A percentile compares a stretch with the other conserved stretches of the same genome.
These are phyloP conservation scores for Raphanus raphanistrum DNA, from an alignment of 345 rosid species.

Conservation along the genomic window DNA sequence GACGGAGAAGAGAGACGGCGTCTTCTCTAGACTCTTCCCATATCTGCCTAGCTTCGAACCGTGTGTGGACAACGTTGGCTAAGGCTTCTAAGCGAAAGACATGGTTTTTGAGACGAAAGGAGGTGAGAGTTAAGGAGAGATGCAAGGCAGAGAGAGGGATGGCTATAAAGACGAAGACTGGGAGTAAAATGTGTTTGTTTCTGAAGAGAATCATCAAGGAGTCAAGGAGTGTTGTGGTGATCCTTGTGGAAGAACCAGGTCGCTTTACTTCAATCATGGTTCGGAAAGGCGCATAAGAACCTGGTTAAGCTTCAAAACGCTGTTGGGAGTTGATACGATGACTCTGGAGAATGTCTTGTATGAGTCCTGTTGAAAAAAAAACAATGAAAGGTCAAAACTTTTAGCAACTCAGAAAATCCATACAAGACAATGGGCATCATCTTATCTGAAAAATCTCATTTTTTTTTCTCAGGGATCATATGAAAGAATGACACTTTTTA, in stretches of 20 bases:
- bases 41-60: constrained; percentile 63
- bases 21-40: constrained; percentile 63
- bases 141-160: constrained; percentile 63
- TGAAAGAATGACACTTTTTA: constrained; percentile 4
- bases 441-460: background rate
- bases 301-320: constrained; percentile 8
- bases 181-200: constrained; percentile 49
- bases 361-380: background rate
- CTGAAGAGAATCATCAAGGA: constrained; percentile 47
- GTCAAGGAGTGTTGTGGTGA: constrained; percentile 39
- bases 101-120: constrained; percentile 51
- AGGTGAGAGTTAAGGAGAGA: constrained; percentile 53
- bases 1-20: constrained; percentile 58
- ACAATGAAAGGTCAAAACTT: constrained; percentile 10
- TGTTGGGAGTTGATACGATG: constrained; percentile 4
- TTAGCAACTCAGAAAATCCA: constrained; percentile 14
- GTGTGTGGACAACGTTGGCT: constrained; percentile 49
- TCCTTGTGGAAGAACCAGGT: constrained; percentile 25
- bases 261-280: constrained; percentile 38
- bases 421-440: background rate
- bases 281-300: constrained; percentile 10
- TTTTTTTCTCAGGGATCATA: background rate
- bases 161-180: constrained; percentile 47
- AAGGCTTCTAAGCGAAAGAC: constrained; percentile 60
- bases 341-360: constrained; percentile 12